Conservation (phyloP, 768 basidiomycete genomes). For the Myochromella boudieri region DNA sequence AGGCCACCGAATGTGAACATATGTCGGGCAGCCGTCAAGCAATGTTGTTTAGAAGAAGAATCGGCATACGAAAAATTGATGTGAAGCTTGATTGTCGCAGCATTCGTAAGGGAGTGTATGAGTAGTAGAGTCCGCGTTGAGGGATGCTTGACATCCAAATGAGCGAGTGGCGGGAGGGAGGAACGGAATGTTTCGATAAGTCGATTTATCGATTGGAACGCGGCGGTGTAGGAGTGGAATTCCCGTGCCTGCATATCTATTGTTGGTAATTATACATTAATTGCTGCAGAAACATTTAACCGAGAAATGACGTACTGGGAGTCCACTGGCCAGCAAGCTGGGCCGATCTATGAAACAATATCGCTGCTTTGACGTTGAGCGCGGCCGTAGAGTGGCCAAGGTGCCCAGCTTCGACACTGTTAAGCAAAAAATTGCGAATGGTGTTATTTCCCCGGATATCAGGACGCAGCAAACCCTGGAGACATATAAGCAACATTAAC, state of each 20-base stretch:
- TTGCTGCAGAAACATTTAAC: neutral
- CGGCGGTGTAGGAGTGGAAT: conserved; percentile 38
- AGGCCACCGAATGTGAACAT: conserved; percentile 40
- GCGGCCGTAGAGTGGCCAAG: conserved; percentile 38
- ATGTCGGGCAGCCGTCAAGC: conserved; percentile 42
- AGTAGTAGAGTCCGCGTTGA: conserved; percentile 37
- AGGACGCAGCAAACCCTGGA: conserved; percentile 43
- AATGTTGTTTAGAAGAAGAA: conserved; percentile 40
- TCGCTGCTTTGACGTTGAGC: conserved; percentile 52
- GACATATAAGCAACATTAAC: conserved; percentile 13
- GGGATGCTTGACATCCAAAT: conserved; percentile 32
- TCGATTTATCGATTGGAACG: conserved; percentile 44
- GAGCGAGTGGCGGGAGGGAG: conserved; percentile 31
- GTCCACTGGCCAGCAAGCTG: conserved; percentile 50
- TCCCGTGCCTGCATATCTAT: conserved; percentile 43
- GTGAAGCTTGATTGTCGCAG: conserved; percentile 53
- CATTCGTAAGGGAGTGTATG: conserved; percentile 47
- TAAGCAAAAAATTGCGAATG: conserved; percentile 47
- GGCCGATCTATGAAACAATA: conserved; percentile 58
- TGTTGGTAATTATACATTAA: conserved; percentile 2
- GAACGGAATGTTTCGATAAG: conserved; percentile 42
- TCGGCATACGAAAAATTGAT: conserved; percentile 44
- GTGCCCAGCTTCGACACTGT: conserved; percentile 27
- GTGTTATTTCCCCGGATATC: conserved; percentile 48
- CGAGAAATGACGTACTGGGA: conserved; percentile 31